Evolutionary conservation across 176 grass and related monocot species (phyloP), one percentile per base, ranked within the genome.

Genomic region (Coix lacrymajobi): DNA sequence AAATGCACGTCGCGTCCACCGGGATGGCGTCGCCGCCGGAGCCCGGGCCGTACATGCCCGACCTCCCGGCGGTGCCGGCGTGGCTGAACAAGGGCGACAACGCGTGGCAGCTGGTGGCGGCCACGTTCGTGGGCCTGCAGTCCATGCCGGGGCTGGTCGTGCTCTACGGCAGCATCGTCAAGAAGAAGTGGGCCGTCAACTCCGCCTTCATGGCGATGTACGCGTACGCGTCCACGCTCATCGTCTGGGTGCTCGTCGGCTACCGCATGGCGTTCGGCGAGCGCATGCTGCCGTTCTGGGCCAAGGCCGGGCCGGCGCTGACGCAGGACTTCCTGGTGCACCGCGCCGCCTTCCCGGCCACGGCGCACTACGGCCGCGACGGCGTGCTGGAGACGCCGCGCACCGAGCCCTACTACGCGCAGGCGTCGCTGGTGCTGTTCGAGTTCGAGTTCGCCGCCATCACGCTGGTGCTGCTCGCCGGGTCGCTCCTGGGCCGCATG

Each of bases 71-170:
- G 1, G 85, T 88, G 34, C 88, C 93, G 22, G 83, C 77, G 11
- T 97, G 94, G 94, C 90, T 97, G 71, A 91, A 91, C 94, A 93
- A 90, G 40, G 94, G 94, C 20, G 94, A 93, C 88, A 97, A 91
- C 40, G 91, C 91, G 32, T 93, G 94, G 94, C 94, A 97, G 85
- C 37, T 96, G 60, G 78, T 77, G 12, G 76, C 88, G 37, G 83
- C 94, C 14, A 93, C 94, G 60, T 83, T 93, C 80, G 89, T 93
- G 1, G 94, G 94, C 4, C 32, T 92, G 44, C 93, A 95, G 82
- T 86, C 90, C 26, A 90, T 90, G 93, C 90, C 93, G 3, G 93
- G 90, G 3, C 93, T 95, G 0, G 93, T 90, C 0, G 85, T 90
- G 62, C 90, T 95, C 7, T 95, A 92, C 66, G 93, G 90, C 56